Percentiles rank a stretch among this genome's conserved stretches.
Conservation (phyloP, 305 asterid species). For the Solanum chacoense region DNA sequence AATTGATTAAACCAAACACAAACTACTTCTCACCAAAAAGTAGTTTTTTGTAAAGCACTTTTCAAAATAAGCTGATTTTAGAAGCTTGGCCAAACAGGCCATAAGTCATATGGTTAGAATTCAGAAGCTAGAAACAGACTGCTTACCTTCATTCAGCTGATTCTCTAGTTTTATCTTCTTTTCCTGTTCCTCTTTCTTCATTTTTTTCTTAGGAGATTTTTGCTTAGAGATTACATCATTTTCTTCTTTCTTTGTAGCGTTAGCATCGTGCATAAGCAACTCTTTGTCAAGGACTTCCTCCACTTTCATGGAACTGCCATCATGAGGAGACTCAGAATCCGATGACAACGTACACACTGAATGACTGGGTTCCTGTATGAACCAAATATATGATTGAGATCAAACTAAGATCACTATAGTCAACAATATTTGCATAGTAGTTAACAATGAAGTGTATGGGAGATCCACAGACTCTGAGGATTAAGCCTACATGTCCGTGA, state of each 20-base stretch:
- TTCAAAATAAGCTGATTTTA: background rate
- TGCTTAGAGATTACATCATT: background rate
- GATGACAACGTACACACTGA: constrained; percentile 55
- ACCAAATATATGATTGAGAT: constrained; percentile 11
- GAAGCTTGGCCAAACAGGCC: background rate
- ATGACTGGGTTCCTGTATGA: constrained; percentile 29
- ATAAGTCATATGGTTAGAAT: background rate
- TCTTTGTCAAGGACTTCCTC: constrained; percentile 14
- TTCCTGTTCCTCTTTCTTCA: constrained; percentile 25
- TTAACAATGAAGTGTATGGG: background rate
- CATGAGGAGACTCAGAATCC: constrained; percentile 54
- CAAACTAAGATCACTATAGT: constrained; percentile 3
- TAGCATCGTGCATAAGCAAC: constrained; percentile 8
- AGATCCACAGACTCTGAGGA: background rate
- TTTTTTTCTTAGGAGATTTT: constrained; percentile 32
- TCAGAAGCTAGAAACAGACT: constrained; percentile 4
- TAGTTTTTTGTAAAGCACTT: background rate
- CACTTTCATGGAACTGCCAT: constrained; percentile 20
- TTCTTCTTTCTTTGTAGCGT: background rate
- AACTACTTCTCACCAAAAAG: background rate
- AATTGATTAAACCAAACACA: background rate
- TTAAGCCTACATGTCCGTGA: background rate
- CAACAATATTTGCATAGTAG: background rate
- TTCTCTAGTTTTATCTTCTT: constrained; percentile 13
- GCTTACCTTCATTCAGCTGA: constrained; percentile 29